These are phyloP conservation scores for Toxoplasma gondii DNA, from an alignment of 169 alveolate species.

Conservation along the genomic window DNA sequence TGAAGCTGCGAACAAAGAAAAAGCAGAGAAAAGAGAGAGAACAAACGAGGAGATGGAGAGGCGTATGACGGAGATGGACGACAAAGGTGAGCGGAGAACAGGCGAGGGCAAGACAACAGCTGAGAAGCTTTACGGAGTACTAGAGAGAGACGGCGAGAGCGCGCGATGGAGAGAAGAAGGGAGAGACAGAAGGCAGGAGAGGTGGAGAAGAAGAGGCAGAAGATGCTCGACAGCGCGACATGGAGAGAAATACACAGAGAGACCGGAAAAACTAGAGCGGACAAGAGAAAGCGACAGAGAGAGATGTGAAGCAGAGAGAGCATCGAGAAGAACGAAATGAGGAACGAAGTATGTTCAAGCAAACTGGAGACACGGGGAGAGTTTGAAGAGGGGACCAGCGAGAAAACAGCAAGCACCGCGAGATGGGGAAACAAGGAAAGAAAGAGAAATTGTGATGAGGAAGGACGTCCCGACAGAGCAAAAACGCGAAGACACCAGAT, in stretches of 20 bases:
- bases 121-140: background rate
- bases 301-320: background rate
- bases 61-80: background rate
- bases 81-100: no score
- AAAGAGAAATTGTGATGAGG: background rate
- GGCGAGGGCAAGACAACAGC: background rate
- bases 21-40: background rate
- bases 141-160: background rate
- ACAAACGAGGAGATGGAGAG: background rate
- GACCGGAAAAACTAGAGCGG: background rate
- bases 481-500: background rate
- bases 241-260: background rate
- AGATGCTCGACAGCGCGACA: background rate
- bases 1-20: slow-evolving; percentile 16
- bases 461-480: background rate
- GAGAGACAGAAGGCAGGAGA: background rate
- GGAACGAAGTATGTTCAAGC: background rate
- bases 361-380: background rate
- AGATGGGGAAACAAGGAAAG: background rate
- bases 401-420: background rate
- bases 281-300: background rate
- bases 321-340: background rate
- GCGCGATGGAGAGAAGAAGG: background rate
- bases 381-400: no score
- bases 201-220: background rate